Evolutionary conservation across 2,329 filamentous ascomycete genomes (phyloP), one percentile per base, ranked within the genome.

Genomic region (Alternaria solani): DNA sequence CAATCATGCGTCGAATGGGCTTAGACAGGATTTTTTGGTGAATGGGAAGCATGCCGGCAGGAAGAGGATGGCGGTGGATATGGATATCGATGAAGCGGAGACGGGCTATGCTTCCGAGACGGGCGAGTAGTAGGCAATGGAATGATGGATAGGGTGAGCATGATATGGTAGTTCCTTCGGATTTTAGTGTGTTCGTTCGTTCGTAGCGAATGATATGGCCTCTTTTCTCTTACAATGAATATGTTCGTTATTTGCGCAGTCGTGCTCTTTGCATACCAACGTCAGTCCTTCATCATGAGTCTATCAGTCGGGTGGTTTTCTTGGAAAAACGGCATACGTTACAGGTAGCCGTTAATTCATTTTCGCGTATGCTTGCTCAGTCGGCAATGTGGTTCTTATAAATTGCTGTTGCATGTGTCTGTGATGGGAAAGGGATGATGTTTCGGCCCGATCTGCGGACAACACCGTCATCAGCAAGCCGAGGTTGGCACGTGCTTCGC

Each of bases 1-100:
- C 2, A 62, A 62, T 18, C 34, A 49, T 14, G 20, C 3, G 11
- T 46, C 49, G 5, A 62, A 62, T 51, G n/a, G 14, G 4, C 34
- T n/a, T 2, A 58, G 60, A n/a, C 51, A 52, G 34, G 25, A 23
- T 16, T 8, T 9, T 14, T 7, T 62, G 16, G 32, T 20, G 25
- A 12, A 12, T 8, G 51, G 38, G 16, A 47, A 28, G 6, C 18
- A 7, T 23, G 34, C 34, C 7, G 34, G 16, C 7, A 48, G 14
- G 11, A 26, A 36, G 23, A 36, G 18, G 23, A 9, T n/a, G 16
- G 43, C n/a, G 20, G 32, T 2, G 30, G n/a, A 30, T n/a, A 20
- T 26, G n/a, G 30, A 41, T n/a, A 18, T 39, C 16, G 23, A 34
- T 5, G 30, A 38, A 20, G n/a, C 7, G 14, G 6, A 28, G 18